Conservation (phyloP, 208 protist genomes). For the Histomonas meleagridis region DNA sequence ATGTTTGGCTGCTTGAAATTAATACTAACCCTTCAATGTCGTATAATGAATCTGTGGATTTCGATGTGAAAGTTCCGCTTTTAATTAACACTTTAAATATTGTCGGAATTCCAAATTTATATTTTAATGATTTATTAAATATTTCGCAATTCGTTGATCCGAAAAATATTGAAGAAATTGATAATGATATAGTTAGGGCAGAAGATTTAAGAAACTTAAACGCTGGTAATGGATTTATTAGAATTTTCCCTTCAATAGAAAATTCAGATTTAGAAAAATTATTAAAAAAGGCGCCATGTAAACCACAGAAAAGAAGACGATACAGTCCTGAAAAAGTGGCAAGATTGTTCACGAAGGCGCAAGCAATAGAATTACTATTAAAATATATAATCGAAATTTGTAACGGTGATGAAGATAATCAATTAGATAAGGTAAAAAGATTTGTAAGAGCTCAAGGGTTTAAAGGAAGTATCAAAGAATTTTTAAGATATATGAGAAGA, state of each 20-base stretch:
- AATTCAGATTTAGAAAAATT: background rate
- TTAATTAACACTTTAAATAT: background rate
- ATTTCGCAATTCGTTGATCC: background rate
- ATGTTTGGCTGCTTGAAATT: slow-evolving; percentile 41
- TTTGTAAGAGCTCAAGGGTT: too few species aligned
- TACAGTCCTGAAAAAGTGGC: too few species aligned
- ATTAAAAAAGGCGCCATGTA: too few species aligned
- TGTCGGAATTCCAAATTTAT: background rate
- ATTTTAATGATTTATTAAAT: background rate
- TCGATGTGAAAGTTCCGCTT: background rate
- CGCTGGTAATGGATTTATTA: background rate
- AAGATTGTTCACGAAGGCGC: too few species aligned
- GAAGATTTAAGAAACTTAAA: background rate
- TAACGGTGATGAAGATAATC: too few species aligned
- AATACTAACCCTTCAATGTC: background rate
- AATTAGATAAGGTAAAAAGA: too few species aligned
- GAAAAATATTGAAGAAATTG: background rate
- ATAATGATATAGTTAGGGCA: background rate
- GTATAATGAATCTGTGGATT: background rate
- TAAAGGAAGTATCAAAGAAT: too few species aligned
- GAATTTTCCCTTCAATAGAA: background rate
- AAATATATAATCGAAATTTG: too few species aligned
- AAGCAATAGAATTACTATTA: too few species aligned
- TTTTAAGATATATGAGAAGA: too few species aligned
- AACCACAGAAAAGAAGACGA: too few species aligned